These are phyloP conservation scores for Zea luxurians DNA, from an alignment of 176 grass and related monocot species.

Conservation along the genomic window DNA sequence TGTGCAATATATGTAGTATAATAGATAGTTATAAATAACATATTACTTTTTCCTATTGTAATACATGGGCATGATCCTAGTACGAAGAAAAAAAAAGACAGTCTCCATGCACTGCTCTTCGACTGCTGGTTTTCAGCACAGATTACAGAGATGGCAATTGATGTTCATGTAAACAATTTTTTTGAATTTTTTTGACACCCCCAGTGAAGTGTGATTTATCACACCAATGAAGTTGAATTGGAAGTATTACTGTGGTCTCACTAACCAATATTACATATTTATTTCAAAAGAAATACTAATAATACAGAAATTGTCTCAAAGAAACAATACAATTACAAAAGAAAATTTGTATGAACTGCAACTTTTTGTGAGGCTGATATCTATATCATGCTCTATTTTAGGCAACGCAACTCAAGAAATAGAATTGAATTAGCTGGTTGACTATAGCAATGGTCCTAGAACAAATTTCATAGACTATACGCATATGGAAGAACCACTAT, in stretches of 20 bases:
- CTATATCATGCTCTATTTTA: conserved; percentile 14
- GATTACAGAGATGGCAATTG: background rate
- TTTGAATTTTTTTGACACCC: background rate
- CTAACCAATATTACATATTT: background rate
- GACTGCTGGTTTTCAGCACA: background rate
- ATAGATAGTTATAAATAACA: no score
- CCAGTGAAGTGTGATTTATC: background rate
- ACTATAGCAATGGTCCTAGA: conserved; percentile 31
- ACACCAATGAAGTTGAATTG: background rate
- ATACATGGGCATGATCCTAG: no score
- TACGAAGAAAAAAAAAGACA: background rate
- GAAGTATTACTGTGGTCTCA: background rate
- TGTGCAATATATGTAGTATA: no score
- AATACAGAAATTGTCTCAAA: background rate
- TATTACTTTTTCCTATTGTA: no score
- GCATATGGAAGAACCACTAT: conserved; percentile 29
- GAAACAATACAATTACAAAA: background rate
- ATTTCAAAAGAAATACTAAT: background rate
- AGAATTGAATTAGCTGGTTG: conserved; percentile 45
- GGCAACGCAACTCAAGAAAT: conserved; percentile 31
- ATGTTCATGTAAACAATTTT: background rate
- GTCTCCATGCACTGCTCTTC: background rate
- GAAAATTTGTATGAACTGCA: conserved; percentile 9
- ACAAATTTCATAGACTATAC: conserved; percentile 38
- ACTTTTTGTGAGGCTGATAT: conserved; percentile 10